Conservation (phyloP, 805 yeast genomes). For the Teunomyces panamensis region DNA sequence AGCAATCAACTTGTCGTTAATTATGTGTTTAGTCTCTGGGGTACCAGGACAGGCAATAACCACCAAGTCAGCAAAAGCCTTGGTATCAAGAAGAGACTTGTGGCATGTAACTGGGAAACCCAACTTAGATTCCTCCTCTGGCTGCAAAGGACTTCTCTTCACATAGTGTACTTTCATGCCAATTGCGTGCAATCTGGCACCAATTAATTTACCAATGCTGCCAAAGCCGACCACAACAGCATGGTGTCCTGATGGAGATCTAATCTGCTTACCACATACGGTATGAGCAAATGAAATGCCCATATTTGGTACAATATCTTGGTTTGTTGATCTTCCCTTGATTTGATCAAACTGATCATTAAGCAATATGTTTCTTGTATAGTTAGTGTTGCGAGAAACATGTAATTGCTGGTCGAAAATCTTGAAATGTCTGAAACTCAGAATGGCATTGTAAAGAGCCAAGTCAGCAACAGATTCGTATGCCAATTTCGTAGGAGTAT, state of each 20-base stretch:
- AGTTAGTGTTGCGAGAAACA: constrained; percentile 11
- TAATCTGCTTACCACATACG: constrained; percentile 12
- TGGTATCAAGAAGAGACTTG: constrained; percentile 13
- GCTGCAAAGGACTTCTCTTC: constrained; percentile 15
- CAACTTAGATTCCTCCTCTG: constrained; percentile 12
- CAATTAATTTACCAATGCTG: constrained; percentile 22
- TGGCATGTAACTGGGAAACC: constrained; percentile 19
- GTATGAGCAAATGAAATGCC: constrained; percentile 26
- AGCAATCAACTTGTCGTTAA: constrained; percentile 13
- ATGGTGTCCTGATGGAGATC: constrained; percentile 20
- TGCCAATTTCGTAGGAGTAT: constrained; percentile 22
- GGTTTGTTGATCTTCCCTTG: constrained; percentile 2
- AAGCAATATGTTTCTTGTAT: constrained; percentile 12
- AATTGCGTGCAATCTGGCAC: constrained; percentile 16
- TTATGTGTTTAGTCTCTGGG: constrained; percentile 17
- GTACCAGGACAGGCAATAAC: constrained; percentile 26
- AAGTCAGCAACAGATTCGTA: constrained; percentile 28
- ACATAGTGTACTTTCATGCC: constrained; percentile 28
- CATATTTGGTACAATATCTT: neutral
- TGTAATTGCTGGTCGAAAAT: constrained; percentile 11
- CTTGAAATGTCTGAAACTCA: constrained; percentile 23
- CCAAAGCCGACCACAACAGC: constrained; percentile 28
- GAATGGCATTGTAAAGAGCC: constrained; percentile 21
- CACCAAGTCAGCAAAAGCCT: constrained; percentile 22
- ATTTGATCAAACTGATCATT: constrained; percentile 9